Conservation (phyloP, 1,139 yeast species). For the Hanseniaspora uvarum region DNA sequence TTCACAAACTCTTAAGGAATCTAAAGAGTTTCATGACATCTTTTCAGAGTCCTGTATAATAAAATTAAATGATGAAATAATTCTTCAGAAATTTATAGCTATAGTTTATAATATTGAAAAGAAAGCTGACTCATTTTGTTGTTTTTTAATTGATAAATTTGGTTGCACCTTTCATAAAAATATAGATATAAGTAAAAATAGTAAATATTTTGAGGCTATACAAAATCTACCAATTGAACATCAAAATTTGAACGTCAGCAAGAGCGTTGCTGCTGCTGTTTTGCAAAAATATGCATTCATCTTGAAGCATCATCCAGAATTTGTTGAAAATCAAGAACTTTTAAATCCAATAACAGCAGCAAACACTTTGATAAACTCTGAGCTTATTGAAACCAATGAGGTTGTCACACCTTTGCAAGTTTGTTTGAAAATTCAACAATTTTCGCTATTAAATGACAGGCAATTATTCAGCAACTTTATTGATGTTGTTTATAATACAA, state of each 20-base stretch:
- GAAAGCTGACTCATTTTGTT: conserved; percentile 34
- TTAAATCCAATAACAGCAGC: conserved; percentile 36
- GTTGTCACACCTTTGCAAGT: conserved; percentile 48
- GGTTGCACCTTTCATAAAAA: conserved; percentile 58
- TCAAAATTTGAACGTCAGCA: conserved; percentile 51
- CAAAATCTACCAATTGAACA: conserved; percentile 49
- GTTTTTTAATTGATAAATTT: conserved; percentile 55
- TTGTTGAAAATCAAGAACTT: conserved; percentile 22
- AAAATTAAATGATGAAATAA: conserved; percentile 14
- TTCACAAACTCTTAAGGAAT: conserved; percentile 1
- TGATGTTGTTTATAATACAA: conserved; percentile 64
- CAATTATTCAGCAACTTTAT: conserved; percentile 45
- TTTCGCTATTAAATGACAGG: conserved; percentile 56
- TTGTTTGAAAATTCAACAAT: conserved; percentile 41
- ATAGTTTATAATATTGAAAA: conserved; percentile 13
- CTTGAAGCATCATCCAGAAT: conserved; percentile 24
- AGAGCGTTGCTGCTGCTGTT: conserved; percentile 65
- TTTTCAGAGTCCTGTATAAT: conserved; percentile 15
- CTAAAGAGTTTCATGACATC: conserved; percentile 3
- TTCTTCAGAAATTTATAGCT: conserved; percentile 14
- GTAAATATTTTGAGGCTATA: conserved; percentile 72
- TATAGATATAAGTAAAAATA: conserved; percentile 48
- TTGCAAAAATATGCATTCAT: conserved; percentile 58
- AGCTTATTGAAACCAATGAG: conserved; percentile 51
- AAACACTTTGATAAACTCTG: conserved; percentile 79